phyloP scores from a whole-genome alignment of 345 rosid species.

The Stellera chamaejasme region DNA sequence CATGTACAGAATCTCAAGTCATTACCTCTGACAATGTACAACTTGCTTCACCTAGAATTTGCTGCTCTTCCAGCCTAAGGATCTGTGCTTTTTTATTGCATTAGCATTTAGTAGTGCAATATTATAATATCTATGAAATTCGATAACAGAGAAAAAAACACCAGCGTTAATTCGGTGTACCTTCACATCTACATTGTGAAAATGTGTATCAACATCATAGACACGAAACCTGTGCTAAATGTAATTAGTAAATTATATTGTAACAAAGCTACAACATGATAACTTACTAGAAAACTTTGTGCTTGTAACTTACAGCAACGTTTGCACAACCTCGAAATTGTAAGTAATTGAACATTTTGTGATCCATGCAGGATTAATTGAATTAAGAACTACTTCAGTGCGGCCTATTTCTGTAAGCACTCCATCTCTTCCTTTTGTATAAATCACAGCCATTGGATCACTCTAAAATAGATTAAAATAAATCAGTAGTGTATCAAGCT shows the following conservation, averaged over 20 bases:
- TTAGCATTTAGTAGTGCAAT: conserved; percentile 1
- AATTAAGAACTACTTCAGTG: conserved; percentile 76
- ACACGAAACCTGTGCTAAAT: conserved; percentile 48
- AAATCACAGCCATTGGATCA: conserved; percentile 80
- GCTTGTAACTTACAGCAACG: conserved; percentile 53
- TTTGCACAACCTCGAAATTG: conserved; percentile 77
- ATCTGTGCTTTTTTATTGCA: conserved; percentile 27
- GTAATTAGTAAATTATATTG: conserved; percentile 14
- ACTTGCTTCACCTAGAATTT: conserved; percentile 64
- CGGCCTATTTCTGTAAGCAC: conserved; percentile 49
- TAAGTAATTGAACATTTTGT: conserved; percentile 35
- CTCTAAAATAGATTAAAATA: conserved; percentile 47
- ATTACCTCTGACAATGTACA: conserved; percentile 54
- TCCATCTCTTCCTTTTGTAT: conserved; percentile 65
- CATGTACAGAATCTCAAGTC: conserved; percentile 2
- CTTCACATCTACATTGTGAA: conserved; percentile 63
- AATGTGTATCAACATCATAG: conserved; percentile 76
- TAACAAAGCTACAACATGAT: conserved; percentile 11
- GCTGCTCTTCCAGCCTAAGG: conserved; percentile 71
- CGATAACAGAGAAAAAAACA: background rate
- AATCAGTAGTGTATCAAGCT: conserved; percentile 8
- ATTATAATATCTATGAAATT: background rate
- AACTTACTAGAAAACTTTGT: background rate
- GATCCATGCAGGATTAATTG: conserved; percentile 77
- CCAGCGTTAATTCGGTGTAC: conserved; percentile 22